Base-by-base conservation (phyloP, 345 rosid genomes). In the Microthlaspi erraticum region DNA sequence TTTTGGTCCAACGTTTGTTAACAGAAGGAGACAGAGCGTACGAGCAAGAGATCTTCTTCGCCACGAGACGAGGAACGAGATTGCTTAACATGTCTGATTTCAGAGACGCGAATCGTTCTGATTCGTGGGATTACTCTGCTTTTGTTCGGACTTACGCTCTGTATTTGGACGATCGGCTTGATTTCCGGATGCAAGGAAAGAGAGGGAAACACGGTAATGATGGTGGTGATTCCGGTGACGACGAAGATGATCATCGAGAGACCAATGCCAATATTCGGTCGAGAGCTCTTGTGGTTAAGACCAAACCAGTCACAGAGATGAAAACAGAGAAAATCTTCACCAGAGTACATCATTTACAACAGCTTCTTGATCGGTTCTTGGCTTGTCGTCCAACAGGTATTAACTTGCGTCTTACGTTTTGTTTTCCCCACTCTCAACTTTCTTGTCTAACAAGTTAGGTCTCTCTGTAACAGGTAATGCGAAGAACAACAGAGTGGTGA, bases 341-440 rank as follows among this genome's bases (percentile, higher is more conserved):
- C 2, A 84, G 82, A 83, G 57, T 79, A 18, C 90, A 85, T 14
- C 92, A 81, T 41, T 80, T 89, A 81, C 96, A 85, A 16, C 96
- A 84, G 74, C 85, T 88, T 10, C 85, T 94, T 16, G 91, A 85
- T 7, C 97, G 96, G 29, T 85, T 91, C 60, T 68, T 94, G 33
- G 91, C 97, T 55, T 91, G 97, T 68, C 83, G 83, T 32, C 96
- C 97, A 49, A 86, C 97, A 86, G 97, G 98, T 90, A n/a, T n/a
- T n/a, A n/a, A n/a, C n/a, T n/a, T n/a, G n/a, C n/a, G n/a, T n/a
- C n/a, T n/a, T n/a, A n/a, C 10, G 63, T 31, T 46, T 46, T 61
- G 8, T 44, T n/a, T 1, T 10, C n/a, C 18, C 2, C 1, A 10
- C 13, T 59, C 16, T 29, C 6, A 1, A 5, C 0, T 58, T 56